Conservation (phyloP, 2,329 filamentous ascomycete species). For the Aspergillus uvarum region DNA sequence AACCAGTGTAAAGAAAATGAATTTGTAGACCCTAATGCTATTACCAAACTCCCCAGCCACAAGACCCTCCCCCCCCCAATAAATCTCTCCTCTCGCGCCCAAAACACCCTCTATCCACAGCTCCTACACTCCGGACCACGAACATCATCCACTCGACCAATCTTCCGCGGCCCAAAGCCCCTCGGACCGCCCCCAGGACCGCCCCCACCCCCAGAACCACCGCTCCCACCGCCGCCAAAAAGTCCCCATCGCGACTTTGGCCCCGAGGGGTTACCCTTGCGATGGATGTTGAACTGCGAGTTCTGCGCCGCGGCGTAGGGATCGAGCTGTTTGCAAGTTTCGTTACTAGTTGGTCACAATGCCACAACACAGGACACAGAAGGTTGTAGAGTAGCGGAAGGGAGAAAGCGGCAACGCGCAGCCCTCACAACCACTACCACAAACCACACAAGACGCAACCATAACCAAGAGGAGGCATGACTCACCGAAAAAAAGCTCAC, state of each 20-base stretch:
- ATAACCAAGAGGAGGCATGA: slow-evolving; percentile 4
- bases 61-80: too few species aligned
- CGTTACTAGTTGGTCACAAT: too few species aligned
- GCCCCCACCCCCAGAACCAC: slow-evolving; percentile 30
- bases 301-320: slow-evolving; percentile 47
- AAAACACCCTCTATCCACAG: slow-evolving; percentile 27
- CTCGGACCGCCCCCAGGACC: slow-evolving; percentile 31
- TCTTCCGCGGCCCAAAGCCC: slow-evolving; percentile 34
- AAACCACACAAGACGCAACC: not conserved
- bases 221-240: slow-evolving; percentile 27
- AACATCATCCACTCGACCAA: slow-evolving; percentile 50
- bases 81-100: not conserved
- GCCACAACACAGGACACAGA: too few species aligned
- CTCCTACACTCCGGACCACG: slow-evolving; percentile 50
- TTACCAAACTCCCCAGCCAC: too few species aligned
- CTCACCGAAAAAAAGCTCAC: slow-evolving; percentile 50
- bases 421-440: too few species aligned
- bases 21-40: too few species aligned
- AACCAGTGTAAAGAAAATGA: too few species aligned
- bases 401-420: not conserved
- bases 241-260: slow-evolving; percentile 16
- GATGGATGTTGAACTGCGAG: slow-evolving; percentile 46
- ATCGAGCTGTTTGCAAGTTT: slow-evolving; percentile 46
- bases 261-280: slow-evolving; percentile 23
- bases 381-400: too few species aligned